phyloP scores from a whole-genome alignment of 2,329 filamentous ascomycete genomes.

The Epichloe coenophiala region DNA sequence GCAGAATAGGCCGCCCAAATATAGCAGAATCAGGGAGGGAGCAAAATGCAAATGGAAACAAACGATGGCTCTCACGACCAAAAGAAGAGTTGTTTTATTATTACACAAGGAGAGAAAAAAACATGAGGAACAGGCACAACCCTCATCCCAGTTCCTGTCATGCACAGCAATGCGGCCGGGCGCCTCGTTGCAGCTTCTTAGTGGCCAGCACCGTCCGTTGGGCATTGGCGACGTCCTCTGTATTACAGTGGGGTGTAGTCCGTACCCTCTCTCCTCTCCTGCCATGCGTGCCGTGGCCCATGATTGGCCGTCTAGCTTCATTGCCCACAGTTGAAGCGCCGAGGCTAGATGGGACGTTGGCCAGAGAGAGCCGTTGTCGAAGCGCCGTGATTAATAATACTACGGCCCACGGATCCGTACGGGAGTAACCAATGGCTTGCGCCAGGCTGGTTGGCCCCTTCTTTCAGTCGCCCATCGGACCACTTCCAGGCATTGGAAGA shows the following conservation, averaged over 20 bases:
- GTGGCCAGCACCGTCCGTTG: background rate
- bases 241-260: no score
- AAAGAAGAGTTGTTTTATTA: background rate
- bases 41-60: background rate
- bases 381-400: background rate
- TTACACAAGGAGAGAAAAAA: background rate
- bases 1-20: constrained; percentile 10
- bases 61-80: background rate
- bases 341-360: background rate
- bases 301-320: background rate
- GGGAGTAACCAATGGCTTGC: no score
- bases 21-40: no score
- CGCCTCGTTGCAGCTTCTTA: constrained; percentile 1
- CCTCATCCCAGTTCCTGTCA: no score
- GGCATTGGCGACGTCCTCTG: background rate
- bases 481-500: no score
- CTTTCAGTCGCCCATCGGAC: no score
- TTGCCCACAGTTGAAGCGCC: background rate
- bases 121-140: no score
- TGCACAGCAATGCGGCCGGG: background rate
- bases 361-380: background rate
- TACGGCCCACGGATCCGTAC: no score
- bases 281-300: background rate
- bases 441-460: no score
- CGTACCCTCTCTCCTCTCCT: background rate